Percentiles rank a stretch among this genome's conserved stretches.
Evolutionary conservation across 1,139 yeast genomes (phyloP).

Genomic region (Chernovozyma aurita): DNA sequence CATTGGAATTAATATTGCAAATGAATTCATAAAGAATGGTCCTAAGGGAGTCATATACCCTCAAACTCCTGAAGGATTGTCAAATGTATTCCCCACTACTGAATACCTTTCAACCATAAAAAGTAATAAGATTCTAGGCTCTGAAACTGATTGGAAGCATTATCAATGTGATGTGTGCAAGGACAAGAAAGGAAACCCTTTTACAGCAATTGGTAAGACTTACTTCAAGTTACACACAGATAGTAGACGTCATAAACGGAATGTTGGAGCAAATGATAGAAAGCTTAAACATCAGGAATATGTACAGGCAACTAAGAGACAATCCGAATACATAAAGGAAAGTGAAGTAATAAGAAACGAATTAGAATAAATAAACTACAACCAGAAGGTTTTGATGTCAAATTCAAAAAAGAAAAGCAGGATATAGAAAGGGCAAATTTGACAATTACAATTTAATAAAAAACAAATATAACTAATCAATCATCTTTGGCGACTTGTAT

Average conservation of each 20-base stretch:
- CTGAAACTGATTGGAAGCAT: constrained; percentile 62
- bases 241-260: constrained; percentile 57
- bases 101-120: constrained; percentile 17
- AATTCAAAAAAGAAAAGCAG: too few relatives aligned
- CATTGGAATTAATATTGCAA: constrained; percentile 51
- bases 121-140: constrained; percentile 34
- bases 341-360: not conserved
- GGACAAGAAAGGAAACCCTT: constrained; percentile 49
- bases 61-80: constrained; percentile 44
- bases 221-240: constrained; percentile 65
- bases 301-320: too few relatives aligned
- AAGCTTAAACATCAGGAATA: constrained; percentile 14
- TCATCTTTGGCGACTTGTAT: too few relatives aligned
- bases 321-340: too few relatives aligned
- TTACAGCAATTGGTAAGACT: constrained; percentile 69
- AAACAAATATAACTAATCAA: too few relatives aligned
- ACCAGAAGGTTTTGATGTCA: too few relatives aligned
- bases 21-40: constrained; percentile 27
- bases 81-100: constrained; percentile 25
- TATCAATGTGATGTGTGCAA: constrained; percentile 62
- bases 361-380: not conserved
- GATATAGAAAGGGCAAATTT: too few relatives aligned
- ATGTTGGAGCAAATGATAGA: constrained; percentile 14
- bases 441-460: too few relatives aligned
- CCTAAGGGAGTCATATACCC: constrained; percentile 19